A percentile compares a stretch with the other conserved stretches of the same genome.
These are phyloP conservation scores for Coccomyxa sp. DNA, from an alignment of 139 green algal species.

Conservation along the genomic window DNA sequence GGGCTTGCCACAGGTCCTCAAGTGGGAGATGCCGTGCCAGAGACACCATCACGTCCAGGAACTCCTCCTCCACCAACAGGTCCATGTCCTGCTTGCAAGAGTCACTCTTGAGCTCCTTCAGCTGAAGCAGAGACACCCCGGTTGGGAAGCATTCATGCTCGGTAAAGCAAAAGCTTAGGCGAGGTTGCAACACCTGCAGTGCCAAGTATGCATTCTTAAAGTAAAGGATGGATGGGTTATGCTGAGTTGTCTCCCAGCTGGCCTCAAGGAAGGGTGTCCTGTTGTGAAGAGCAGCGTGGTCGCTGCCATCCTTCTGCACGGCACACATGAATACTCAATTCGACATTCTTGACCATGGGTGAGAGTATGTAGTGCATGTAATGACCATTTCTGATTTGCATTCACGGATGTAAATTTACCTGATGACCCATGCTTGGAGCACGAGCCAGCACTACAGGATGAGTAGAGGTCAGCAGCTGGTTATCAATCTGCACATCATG, in stretches of 20 bases:
- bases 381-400: no score
- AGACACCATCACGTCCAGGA: conserved; percentile 39
- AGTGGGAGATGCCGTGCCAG: conserved; percentile 29
- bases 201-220: conserved; percentile 27
- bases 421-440: background rate
- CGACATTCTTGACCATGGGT: no score
- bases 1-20: conserved; percentile 31
- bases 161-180: no score
- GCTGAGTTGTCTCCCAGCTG: conserved; percentile 26
- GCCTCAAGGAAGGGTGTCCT: conserved; percentile 26
- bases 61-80: conserved; percentile 55
- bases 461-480: conserved; percentile 53
- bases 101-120: background rate
- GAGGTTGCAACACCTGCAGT: conserved; percentile 8
- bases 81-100: conserved; percentile 42
- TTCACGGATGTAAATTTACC: background rate
- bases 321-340: no score
- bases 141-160: background rate
- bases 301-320: no score
- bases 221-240: conserved; percentile 43
- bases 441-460: conserved; percentile 48
- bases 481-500: conserved; percentile 58
- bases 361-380: no score
- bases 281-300: no score
- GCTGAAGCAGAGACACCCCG: background rate